phyloP scores from a whole-genome alignment of 495 filamentous ascomycete genomes.

The Tetracladium setigerum region DNA sequence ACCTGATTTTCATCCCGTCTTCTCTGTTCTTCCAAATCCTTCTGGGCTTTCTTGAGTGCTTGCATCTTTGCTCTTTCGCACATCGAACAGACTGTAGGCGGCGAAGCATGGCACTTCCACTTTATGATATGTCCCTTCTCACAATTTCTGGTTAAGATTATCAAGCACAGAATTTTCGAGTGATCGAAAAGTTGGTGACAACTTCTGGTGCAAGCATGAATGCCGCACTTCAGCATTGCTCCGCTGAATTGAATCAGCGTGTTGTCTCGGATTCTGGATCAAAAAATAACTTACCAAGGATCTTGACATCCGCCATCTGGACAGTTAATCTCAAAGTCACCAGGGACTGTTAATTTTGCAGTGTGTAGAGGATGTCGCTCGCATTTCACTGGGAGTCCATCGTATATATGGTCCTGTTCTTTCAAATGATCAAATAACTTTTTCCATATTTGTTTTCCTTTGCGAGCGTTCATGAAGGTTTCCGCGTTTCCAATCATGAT shows the following conservation, averaged over 20 bases:
- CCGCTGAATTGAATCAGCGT: constrained; percentile 30
- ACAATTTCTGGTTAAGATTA: constrained; percentile 41
- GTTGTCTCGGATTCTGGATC: no score
- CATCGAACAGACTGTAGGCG: constrained; percentile 30
- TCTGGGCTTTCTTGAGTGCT: constrained; percentile 32
- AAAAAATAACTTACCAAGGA: constrained; percentile 50
- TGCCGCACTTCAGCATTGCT: constrained; percentile 48
- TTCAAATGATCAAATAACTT: constrained; percentile 54
- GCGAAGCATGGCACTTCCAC: constrained; percentile 30
- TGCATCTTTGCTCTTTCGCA: constrained; percentile 46
- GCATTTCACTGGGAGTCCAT: constrained; percentile 65
- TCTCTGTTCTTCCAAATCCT: constrained; percentile 47
- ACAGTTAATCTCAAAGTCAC: constrained; percentile 52
- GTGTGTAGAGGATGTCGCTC: constrained; percentile 52
- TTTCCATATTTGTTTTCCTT: constrained; percentile 50
- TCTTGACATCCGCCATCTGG: constrained; percentile 69
- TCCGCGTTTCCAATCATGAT: constrained; percentile 67
- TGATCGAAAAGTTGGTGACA: constrained; percentile 65
- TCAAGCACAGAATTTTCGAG: constrained; percentile 50
- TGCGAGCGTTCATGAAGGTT: constrained; percentile 58
- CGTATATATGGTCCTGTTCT: constrained; percentile 46
- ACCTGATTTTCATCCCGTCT: constrained; percentile 40
- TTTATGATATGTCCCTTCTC: constrained; percentile 40
- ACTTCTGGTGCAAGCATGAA: constrained; percentile 51
- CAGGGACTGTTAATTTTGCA: constrained; percentile 32